These are phyloP conservation scores for Cyberlindnera mrakii DNA, from an alignment of 805 yeast species.

Conservation along the genomic window DNA sequence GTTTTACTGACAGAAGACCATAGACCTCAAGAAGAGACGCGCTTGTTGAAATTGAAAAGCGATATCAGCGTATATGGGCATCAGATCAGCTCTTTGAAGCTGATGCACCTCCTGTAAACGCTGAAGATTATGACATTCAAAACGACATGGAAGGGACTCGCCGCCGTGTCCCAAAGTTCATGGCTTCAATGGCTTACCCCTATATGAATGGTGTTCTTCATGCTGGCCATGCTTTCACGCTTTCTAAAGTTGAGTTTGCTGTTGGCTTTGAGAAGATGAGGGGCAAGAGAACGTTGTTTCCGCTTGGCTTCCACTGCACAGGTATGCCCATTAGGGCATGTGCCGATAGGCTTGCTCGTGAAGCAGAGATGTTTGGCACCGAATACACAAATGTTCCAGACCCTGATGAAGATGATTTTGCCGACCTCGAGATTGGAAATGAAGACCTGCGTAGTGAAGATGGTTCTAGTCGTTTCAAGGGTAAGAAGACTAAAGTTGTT, in stretches of 20 bases:
- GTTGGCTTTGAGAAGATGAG: conserved; percentile 90
- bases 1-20: conserved; percentile 1
- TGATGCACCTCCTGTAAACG: conserved; percentile 65
- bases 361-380: conserved; percentile 83
- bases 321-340: conserved; percentile 97
- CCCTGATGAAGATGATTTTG: conserved; percentile 46
- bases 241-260: conserved; percentile 87
- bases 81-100: conserved; percentile 81
- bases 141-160: conserved; percentile 54
- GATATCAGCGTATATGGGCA: conserved; percentile 80
- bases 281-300: conserved; percentile 87
- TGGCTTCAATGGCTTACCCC: conserved; percentile 95
- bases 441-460: conserved; percentile 49
- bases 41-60: conserved; percentile 78
- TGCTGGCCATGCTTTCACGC: conserved; percentile 93
- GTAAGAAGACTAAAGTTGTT: conserved; percentile 87
- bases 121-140: conserved; percentile 48
- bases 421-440: conserved; percentile 21
- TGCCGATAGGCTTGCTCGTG: conserved; percentile 92
- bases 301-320: conserved; percentile 97
- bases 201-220: conserved; percentile 97
- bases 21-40: conserved; percentile 92
- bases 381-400: conserved; percentile 66
- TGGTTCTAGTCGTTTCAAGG: conserved; percentile 74
- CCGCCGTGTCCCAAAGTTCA: conserved; percentile 57